These are phyloP conservation scores for Bigelowiella natans DNA, from an alignment of 78 protist genomes.

Conservation along the genomic window DNA sequence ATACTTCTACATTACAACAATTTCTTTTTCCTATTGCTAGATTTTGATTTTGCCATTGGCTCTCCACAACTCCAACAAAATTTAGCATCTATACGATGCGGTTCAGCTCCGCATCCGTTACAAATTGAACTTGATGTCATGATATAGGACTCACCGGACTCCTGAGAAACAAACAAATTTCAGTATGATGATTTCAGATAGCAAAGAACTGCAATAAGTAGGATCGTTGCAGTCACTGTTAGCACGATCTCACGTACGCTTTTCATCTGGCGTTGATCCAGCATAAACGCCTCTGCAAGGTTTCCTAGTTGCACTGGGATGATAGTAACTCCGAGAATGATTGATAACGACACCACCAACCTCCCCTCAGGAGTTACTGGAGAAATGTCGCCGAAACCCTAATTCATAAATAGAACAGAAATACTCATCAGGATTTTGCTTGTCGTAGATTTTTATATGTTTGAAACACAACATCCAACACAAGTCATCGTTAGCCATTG, in stretches of 20 bases:
- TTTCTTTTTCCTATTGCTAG: no score
- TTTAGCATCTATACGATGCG: background rate
- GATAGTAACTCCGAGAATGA: background rate
- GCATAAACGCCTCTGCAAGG: background rate
- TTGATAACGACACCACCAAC: background rate
- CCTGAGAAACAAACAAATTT: no score
- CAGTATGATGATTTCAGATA: background rate
- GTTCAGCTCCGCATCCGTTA: background rate
- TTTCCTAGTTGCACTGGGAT: background rate
- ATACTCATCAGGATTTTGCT: no score
- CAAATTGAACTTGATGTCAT: background rate
- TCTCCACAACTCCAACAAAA: background rate
- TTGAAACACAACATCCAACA: no score
- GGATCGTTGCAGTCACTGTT: background rate
- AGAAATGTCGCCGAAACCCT: background rate
- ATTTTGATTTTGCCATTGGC: no score
- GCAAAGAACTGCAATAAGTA: no score
- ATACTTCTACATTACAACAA: no score
- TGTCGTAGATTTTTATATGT: no score
- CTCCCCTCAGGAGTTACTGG: background rate
- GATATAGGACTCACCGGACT: no score
- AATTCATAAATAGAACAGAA: no score
- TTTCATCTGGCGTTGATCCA: background rate
- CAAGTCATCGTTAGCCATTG: no score
- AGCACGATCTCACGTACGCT: background rate